phyloP scores from a whole-genome alignment of 257 asterid genomes.

The Solanum arcanum region DNA sequence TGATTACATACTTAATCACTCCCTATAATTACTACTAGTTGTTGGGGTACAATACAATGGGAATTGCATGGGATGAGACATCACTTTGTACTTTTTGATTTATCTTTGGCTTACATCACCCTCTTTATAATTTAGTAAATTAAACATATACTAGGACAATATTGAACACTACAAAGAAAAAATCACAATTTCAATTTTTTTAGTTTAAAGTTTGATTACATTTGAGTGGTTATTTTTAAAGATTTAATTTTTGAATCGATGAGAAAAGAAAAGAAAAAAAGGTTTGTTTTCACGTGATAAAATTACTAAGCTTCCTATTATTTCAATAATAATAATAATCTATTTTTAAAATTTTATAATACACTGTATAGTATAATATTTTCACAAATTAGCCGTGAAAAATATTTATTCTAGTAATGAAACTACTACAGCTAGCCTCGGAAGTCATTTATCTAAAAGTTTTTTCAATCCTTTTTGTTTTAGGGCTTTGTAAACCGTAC shows the following conservation, averaged over 20 bases:
- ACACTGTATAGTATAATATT: no score
- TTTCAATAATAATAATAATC: no score
- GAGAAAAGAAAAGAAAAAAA: neutral
- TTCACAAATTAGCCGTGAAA: no score
- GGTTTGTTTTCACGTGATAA: neutral
- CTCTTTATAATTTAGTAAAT: neutral
- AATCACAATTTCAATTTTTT: no score
- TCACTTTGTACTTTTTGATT: neutral
- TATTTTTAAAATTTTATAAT: fast-evolving
- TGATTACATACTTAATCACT: neutral
- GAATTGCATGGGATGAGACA: neutral
- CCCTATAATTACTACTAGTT: neutral
- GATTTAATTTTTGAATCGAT: no score
- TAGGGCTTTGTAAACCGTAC: neutral
- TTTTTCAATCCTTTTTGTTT: neutral
- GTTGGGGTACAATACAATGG: neutral
- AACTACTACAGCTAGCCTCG: neutral
- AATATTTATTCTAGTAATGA: no score
- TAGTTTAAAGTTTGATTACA: neutral
- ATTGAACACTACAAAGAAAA: neutral
- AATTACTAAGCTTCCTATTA: no score
- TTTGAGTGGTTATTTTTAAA: neutral
- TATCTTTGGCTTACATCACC: neutral
- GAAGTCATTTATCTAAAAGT: neutral
- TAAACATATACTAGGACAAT: neutral